A percentile compares a stretch with the other conserved stretches of the same genome.
Conservation (phyloP, 768 basidiomycete genomes). For the Daedaleopsis sinensis region DNA sequence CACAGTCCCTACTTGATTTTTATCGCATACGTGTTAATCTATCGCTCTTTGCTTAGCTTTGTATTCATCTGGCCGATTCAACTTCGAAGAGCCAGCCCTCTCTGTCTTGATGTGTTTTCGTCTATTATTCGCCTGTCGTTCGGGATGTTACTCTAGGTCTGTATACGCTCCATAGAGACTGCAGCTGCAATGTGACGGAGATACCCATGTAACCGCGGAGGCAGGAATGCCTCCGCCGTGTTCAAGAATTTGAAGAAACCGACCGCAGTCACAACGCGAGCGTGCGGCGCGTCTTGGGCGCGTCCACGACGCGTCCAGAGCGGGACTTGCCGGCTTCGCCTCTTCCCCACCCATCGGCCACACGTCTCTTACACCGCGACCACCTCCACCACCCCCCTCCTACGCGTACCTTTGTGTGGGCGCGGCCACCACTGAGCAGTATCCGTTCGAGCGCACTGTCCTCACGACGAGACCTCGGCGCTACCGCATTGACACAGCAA, state of each 20-base stretch:
- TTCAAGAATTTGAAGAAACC: neutral
- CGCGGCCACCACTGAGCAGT: neutral
- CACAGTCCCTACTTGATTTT: neutral
- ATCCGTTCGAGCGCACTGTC: neutral
- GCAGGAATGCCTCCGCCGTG: neutral
- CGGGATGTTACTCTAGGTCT: neutral
- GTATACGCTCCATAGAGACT: neutral
- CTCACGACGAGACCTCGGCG: too few relatives aligned
- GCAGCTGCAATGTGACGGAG: neutral
- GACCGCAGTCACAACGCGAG: neutral
- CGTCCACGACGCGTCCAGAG: slow-evolving; percentile 1
- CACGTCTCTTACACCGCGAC: neutral
- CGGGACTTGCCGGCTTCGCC: neutral
- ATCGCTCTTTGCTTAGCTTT: neutral
- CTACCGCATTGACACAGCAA: too few relatives aligned
- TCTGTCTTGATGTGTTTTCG: neutral
- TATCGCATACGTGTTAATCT: neutral
- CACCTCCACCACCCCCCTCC: neutral
- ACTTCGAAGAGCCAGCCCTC: neutral
- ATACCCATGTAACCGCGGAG: neutral
- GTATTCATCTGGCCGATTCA: neutral
- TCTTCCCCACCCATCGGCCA: neutral
- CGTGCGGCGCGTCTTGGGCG: slow-evolving; percentile 1
- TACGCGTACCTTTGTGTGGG: neutral
- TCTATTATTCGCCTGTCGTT: neutral